Evolutionary conservation across 306 rosid species (phyloP), one percentile per base, ranked within the genome.

Genomic region (Lathyrus oleraceus): DNA sequence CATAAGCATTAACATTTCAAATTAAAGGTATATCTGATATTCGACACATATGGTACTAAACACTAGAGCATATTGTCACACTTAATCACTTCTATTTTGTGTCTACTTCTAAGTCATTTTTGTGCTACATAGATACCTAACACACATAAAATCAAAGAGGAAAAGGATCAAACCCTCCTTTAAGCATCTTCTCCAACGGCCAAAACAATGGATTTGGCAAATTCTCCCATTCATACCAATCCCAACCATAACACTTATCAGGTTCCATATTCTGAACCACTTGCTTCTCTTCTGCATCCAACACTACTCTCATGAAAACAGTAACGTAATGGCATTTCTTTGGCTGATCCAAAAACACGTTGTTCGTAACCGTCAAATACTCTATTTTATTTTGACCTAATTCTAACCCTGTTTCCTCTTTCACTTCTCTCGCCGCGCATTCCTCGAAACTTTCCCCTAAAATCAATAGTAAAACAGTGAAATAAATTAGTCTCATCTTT

Each of bases 361-460:
- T 81, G 84, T 84, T 88, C 3, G 78, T 87, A 5, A 82, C 89
- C 1, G 83, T 87, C 8, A 91, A 12, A 5, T 70, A 25, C 81
- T 91, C 90, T 4, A 52, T n/a, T 13, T 82, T 78, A 38, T 65
- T 10, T 13, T 81, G 76, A 44, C 71, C 76, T 2, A 85, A 57
- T 53, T 70, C 84, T 72, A 91, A 43, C 13, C 91, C 96, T 0
- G 91, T 84, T 63, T 91, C 97, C 69, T 91, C 97, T 72, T 78
- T 91, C 83, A 91, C 79, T 63, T 91, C 97, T 63, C 96, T 86
- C 20, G 40, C 77, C 0, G 80, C 90, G 44, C 97, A 89, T 65
- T 84, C 90, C 59, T 89, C 96, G n/a, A 92, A 87, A 74, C 85
- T 75, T 85, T 92, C 95, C 11, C 95, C 97, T 89, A 72, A 71